A percentile compares a stretch with the other conserved stretches of the same genome.
These are phyloP conservation scores for Paracamarosporium sp. DNA, from an alignment of 2,329 filamentous ascomycete species.

Conservation along the genomic window DNA sequence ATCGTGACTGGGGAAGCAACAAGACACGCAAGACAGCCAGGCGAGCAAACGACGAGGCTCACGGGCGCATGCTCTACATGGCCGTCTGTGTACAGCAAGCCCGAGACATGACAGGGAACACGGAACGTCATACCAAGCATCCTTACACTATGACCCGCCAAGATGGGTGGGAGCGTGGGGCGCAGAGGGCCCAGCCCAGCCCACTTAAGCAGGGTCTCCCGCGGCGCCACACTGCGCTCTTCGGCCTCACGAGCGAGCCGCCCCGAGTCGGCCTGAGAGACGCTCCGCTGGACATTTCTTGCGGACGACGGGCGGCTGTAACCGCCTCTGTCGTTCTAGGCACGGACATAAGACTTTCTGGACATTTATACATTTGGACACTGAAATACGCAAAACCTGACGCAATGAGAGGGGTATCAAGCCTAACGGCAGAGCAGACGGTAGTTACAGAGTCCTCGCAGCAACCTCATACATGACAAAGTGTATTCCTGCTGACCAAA, in stretches of 20 bases:
- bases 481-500: background rate
- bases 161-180: no score
- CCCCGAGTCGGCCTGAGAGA: background rate
- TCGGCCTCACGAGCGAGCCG: background rate
- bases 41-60: slow-evolving; percentile 3
- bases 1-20: background rate
- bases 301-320: background rate
- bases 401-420: slow-evolving; percentile 14
- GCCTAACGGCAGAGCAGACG: background rate
- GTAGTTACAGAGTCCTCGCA: slow-evolving; percentile 2
- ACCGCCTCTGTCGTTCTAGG: background rate
- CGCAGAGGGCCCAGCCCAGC: no score
- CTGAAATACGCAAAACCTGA: background rate
- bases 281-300: background rate
- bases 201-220: background rate
- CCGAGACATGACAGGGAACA: background rate
- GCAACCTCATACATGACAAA: background rate
- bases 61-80: background rate
- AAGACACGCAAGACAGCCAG: background rate
- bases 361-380: background rate
- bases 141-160: background rate
- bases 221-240: background rate
- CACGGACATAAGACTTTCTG: background rate
- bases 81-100: background rate
- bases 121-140: slow-evolving; percentile 5